Conservation (phyloP, 2,329 filamentous ascomycete species). For the Fusarium devonianum region DNA sequence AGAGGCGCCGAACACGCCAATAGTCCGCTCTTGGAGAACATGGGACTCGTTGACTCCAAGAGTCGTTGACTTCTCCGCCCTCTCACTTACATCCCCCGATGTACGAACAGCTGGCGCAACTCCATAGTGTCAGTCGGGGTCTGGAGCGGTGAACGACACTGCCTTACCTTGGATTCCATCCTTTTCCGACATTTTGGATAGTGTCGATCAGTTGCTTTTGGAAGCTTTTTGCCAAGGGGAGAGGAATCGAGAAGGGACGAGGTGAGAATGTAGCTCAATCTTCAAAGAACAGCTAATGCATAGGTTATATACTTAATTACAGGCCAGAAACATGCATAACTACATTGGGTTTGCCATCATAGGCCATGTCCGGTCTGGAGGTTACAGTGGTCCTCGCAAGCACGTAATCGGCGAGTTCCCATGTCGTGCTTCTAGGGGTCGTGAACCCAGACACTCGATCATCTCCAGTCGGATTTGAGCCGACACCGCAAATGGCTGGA, state of each 20-base stretch:
- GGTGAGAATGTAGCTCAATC: no score
- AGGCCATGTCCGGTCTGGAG: not conserved
- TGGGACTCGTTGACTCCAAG: constrained; percentile 8
- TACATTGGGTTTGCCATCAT: not conserved
- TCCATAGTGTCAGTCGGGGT: not conserved
- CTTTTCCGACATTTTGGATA: constrained; percentile 1
- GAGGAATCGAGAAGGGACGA: no score
- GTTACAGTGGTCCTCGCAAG: not conserved
- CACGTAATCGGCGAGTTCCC: constrained; percentile 7
- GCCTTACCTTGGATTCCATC: constrained; percentile 2
- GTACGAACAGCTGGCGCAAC: constrained; percentile 2
- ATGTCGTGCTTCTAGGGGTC: constrained; percentile 9
- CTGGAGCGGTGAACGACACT: not conserved
- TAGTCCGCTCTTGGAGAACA: constrained; percentile 27
- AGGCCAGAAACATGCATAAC: not conserved
- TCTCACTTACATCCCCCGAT: constrained; percentile 7
- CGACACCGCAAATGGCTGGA: not conserved
- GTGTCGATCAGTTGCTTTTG: no score
- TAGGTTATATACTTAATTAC: not conserved
- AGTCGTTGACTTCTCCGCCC: not conserved
- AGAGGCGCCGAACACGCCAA: constrained; percentile 33
- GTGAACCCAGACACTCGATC: not conserved
- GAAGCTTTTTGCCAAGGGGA: no score
- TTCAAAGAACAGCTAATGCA: no score
- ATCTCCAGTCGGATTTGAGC: not conserved